Evolutionary conservation across 2,329 filamentous ascomycete genomes (phyloP), one percentile per base, ranked within the genome.

Genomic region (Neocatenulostroma microsporum): DNA sequence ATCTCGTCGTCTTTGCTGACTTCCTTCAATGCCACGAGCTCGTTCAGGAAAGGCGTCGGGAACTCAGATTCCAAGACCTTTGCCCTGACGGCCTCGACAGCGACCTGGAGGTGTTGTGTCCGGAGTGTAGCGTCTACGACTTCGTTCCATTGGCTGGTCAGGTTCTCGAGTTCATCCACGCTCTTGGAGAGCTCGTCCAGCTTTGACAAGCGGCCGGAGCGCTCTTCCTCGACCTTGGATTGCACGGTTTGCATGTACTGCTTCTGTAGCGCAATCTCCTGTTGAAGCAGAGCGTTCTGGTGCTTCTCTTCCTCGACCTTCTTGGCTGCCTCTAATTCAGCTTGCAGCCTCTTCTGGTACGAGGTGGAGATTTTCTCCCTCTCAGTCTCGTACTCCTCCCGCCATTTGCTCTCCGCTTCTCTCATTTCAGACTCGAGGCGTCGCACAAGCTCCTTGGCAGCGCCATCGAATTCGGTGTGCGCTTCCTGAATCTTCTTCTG

Each of bases 51-150:
- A 3, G 91, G 91, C 3, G 54, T 55, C 14, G 89, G 84, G 51
- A 80, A 73, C 28, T 78, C 69, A 10, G 80, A 73, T 47, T 82
- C 81, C 56, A 87, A 81, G 15, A 96, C 75, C 34, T 82, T 85
- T 40, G 84, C 79, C 48, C 85, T 82, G 34, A 96, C 87, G 25
- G 89, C 86, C 59, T 98, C 91, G 20, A 96, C 83, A 14, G 91
- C 91, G 23, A 98, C 86, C 57, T 95, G 86, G 19, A 98, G 79
- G 66, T 96, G 88, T 64, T 98, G 91, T 1, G 91, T 95, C 63
- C 84, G 82, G 45, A 96, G 76, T 65, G 91, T 96, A 41, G 76
- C 72, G 58, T 96, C 87, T 15, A 98, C 78, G 24, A 96, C 85
- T 26, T 80, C 77, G 63, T 89, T 93, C 87, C 87, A 96, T 48